Base-by-base conservation (phyloP, 1,284 basidiomycete species). In the Cutaneotrichosporon sp. region DNA sequence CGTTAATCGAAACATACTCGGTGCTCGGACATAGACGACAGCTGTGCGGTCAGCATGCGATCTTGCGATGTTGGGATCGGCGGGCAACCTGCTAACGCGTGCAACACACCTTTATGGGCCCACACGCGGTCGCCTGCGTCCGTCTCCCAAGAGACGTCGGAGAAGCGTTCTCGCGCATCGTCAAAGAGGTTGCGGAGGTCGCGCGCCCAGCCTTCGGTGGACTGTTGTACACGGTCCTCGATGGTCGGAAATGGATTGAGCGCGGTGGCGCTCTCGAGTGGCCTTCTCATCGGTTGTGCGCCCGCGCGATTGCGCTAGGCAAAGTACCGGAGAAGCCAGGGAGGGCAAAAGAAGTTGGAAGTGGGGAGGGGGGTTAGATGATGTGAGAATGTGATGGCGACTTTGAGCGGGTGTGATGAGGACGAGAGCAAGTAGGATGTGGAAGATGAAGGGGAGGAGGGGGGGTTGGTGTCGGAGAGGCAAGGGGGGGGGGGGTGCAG, bases 1-100 rank as follows among this genome's bases (percentile, higher is more conserved):
- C 10, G 29, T 31, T 31, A 14, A 14, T 10, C 10, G 14, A 31
- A 31, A 38, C 52, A 24, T 34, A 61, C 72, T 75, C 4, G 90
- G 88, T 20, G 93, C 92, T 57, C 93, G 84, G 41, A 91, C 90
- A 61, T 97, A 97, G 1, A 97, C 85, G 63, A 97, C 85, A 33
- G 90, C 92, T 92, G 62, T 7, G 19, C 25, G 11, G 49, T 53
- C 39, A 57, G 51, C 46, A 33, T 12, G 29, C 29, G 9, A 31
- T 9, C 9, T 31, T 31, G 9, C 29, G 9, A 31, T n/a, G n/a
- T n/a, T n/a, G n/a, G n/a, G n/a, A n/a, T n/a, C 29, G 29, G 29
- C 29, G 29, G 29, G 29, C 29, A n/a, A n/a, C n/a, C n/a, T n/a
- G n/a, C n/a, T 25, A 6, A 14, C 17, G 12, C 33, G 4, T 4